Base-by-base conservation (phyloP, 2,329 filamentous ascomycete genomes). In the Erysiphe neolycopersici region DNA sequence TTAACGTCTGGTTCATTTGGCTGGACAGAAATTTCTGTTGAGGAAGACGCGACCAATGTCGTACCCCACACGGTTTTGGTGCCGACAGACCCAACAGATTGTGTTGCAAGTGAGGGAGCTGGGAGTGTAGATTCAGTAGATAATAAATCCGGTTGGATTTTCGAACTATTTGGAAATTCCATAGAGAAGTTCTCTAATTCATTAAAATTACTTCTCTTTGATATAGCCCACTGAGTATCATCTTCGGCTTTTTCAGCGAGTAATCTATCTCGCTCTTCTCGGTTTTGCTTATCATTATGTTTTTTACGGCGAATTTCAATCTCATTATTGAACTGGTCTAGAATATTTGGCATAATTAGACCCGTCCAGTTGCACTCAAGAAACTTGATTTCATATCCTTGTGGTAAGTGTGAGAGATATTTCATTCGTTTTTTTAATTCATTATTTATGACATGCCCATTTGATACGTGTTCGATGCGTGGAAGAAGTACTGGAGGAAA, bases 1-100 rank as follows among this genome's bases (percentile, higher is more conserved):
- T 84, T 73, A 2, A 59, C 61, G 38, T 54, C 50, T 18, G 46
- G 46, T 22, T 51, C 47, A 8, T 40, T 19, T 16, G 44, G 38
- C 12, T 48, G 47, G 56, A 56, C 60, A 59, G 26, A 61, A 26
- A 73, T 53, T 11, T 69, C 67, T 1, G 75, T 72, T 3, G 72
- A 75, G 0, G 61, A 62, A 0, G 73, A 63, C 2, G 63, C 55
- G 2, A 92, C 62, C 0, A 69, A 73, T 3, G 71, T 67, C 0
- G 87, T 95, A n/a, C 87, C 87, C 87, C 87, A 95, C 0, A 95
- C 82, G 0, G 87, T 95, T 48, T 74, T 75, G 36, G 71, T 65
- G 0, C 73, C 71, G 6, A 73, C 76, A 0, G 85, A 84, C 48
- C 80, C 91, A 1, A 80, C 85, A 4, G 82, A 85, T 51, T 85